phyloP scores from a whole-genome alignment of 768 basidiomycete genomes.

The Dioszegia aurantiaca region DNA sequence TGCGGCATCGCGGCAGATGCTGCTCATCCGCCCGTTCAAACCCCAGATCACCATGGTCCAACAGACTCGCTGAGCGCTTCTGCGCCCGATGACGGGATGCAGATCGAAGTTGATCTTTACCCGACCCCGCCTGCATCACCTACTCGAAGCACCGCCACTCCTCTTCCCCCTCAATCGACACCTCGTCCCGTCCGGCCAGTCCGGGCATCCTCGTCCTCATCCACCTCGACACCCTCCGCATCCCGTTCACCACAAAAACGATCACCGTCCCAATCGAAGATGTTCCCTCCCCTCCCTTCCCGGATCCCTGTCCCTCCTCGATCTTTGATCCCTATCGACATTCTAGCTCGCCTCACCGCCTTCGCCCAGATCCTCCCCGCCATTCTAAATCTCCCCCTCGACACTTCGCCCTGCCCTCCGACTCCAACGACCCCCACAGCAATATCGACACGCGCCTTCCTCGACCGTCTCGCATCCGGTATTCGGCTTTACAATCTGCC shows the following conservation, averaged over 20 bases:
- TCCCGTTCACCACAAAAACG: neutral
- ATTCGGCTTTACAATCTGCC: too few relatives aligned
- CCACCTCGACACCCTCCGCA: neutral
- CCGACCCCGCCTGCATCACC: neutral
- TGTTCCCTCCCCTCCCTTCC: neutral
- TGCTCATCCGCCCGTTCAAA: too few relatives aligned
- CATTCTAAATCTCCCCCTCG: neutral
- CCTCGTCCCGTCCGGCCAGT: neutral
- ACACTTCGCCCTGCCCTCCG: neutral
- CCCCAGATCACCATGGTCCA: too few relatives aligned
- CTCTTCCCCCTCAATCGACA: conserved; percentile 5
- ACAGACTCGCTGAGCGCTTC: too few relatives aligned
- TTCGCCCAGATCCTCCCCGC: conserved; percentile 1
- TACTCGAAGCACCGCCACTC: neutral
- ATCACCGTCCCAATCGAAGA: neutral
- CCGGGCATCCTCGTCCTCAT: neutral
- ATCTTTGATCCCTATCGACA: neutral
- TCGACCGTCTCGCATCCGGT: too few relatives aligned
- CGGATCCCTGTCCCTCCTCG: neutral
- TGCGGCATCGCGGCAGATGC: too few relatives aligned
- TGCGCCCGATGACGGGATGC: conserved; percentile 12
- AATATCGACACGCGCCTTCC: neutral
- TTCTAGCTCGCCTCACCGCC: conserved; percentile 7
- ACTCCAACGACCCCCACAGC: neutral
- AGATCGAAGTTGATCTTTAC: conserved; percentile 1